Percentiles rank a stretch among this genome's conserved stretches.
Evolutionary conservation across 805 yeast genomes (phyloP).

Genomic region (Brettanomyces sp.): DNA sequence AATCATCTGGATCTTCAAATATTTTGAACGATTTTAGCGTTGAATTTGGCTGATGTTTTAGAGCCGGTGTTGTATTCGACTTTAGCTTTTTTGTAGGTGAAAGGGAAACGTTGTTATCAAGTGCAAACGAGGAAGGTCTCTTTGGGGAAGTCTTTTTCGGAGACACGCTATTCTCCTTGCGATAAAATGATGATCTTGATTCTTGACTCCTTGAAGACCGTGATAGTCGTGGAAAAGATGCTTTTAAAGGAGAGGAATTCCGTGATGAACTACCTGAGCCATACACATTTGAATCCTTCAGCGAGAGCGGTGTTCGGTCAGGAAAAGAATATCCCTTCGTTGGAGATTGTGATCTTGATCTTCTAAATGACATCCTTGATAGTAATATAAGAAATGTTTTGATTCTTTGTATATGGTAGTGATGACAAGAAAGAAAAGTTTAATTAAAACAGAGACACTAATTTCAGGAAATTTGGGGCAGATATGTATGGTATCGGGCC

Average conservation of each 20-base stretch:
- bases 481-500: background rate
- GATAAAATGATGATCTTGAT: background rate
- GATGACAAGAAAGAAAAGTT: too few relatives aligned
- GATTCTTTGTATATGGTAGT: too few relatives aligned
- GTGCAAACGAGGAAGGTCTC: background rate
- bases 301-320: constrained; percentile 1
- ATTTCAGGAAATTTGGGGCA: background rate
- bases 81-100: constrained; percentile 2
- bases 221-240: background rate
- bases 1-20: constrained; percentile 4
- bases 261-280: constrained; percentile 1
- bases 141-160: background rate
- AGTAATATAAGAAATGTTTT: too few relatives aligned
- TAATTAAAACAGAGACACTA: background rate
- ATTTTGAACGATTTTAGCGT: constrained; percentile 2
- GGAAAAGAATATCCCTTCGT: background rate
- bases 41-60: background rate
- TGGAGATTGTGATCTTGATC: background rate
- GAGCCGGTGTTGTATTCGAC: background rate
- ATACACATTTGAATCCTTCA: constrained; percentile 2
- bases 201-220: background rate
- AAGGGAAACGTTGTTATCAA: background rate
- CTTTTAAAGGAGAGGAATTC: background rate
- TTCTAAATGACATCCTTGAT: background rate
- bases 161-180: background rate